Conservation (phyloP, 2,329 filamentous ascomycete genomes). For the Aspergillus novofumigatus region DNA sequence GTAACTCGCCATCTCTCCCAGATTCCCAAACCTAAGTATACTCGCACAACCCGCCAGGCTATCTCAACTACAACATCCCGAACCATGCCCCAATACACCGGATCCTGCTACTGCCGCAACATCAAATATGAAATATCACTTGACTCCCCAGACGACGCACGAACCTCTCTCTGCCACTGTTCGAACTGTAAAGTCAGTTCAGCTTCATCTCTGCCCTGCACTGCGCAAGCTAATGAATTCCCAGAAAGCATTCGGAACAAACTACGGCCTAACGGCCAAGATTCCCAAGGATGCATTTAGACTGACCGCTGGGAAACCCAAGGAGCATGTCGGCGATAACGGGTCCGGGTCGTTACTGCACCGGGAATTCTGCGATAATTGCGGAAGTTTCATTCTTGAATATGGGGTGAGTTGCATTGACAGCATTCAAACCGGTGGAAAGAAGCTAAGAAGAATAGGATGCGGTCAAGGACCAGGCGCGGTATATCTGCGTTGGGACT, state of each 20-base stretch:
- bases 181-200: slow-evolving; percentile 46
- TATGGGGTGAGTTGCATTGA: slow-evolving; percentile 46
- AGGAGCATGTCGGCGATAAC: slow-evolving; percentile 49
- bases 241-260: slow-evolving; percentile 49
- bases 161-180: slow-evolving; percentile 53
- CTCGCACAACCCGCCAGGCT: neutral
- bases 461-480: slow-evolving; percentile 30
- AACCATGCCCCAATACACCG: slow-evolving; percentile 30
- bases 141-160: slow-evolving; percentile 43
- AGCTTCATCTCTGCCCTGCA: neutral
- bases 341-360: slow-evolving; percentile 45
- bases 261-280: slow-evolving; percentile 52
- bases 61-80: neutral
- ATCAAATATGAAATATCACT: slow-evolving; percentile 47
- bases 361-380: slow-evolving; percentile 51
- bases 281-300: slow-evolving; percentile 43
- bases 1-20: neutral
- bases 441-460: slow-evolving; percentile 15
- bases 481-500: slow-evolving; percentile 47
- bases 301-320: slow-evolving; percentile 38
- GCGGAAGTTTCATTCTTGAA: slow-evolving; percentile 50
- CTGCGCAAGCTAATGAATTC: neutral
- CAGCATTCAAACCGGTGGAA: neutral
- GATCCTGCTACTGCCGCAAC: slow-evolving; percentile 47
- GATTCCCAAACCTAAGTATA: neutral